Conservation (phyloP, 345 rosid species). For the Lagerstroemia speciosa region DNA sequence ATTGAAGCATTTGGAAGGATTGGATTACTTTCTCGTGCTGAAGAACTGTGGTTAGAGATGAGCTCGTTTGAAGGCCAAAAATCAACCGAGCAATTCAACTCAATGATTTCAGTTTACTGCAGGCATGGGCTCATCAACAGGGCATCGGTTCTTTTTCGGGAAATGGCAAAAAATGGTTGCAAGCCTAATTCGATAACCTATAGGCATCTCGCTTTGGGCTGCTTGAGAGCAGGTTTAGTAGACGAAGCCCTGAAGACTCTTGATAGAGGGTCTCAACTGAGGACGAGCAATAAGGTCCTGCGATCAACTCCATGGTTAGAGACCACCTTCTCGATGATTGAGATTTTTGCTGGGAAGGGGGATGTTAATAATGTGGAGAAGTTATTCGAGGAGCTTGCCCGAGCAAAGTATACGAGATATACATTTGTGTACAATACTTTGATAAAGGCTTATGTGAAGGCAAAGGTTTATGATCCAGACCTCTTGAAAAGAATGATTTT, state of each 20-base stretch:
- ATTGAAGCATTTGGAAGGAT: conserved; percentile 73
- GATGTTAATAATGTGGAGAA: conserved; percentile 62
- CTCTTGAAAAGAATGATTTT: conserved; percentile 86
- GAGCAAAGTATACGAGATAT: conserved; percentile 57
- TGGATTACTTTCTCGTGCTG: conserved; percentile 46
- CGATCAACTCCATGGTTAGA: conserved; percentile 85
- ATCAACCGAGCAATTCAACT: conserved; percentile 69
- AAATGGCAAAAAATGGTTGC: conserved; percentile 43
- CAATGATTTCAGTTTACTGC: conserved; percentile 65
- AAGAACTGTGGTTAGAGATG: conserved; percentile 82
- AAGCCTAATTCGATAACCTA: conserved; percentile 74
- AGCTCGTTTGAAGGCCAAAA: conserved; percentile 39
- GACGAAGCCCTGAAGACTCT: conserved; percentile 68
- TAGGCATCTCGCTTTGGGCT: conserved; percentile 82
- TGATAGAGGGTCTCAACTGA: conserved; percentile 36
- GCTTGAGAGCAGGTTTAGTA: conserved; percentile 51
- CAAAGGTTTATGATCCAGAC: conserved; percentile 52
- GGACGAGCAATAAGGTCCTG: conserved; percentile 41
- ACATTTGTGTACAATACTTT: conserved; percentile 74
- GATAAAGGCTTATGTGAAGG: conserved; percentile 78
- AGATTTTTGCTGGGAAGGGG: conserved; percentile 68
- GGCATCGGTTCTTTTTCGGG: conserved; percentile 53
- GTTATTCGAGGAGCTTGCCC: conserved; percentile 56
- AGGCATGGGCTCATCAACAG: conserved; percentile 48
- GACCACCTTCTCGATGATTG: conserved; percentile 62